Percentiles rank a stretch among this genome's conserved stretches.
Conservation (phyloP, 23 red algal species). For the Pyropia haitanensis region DNA sequence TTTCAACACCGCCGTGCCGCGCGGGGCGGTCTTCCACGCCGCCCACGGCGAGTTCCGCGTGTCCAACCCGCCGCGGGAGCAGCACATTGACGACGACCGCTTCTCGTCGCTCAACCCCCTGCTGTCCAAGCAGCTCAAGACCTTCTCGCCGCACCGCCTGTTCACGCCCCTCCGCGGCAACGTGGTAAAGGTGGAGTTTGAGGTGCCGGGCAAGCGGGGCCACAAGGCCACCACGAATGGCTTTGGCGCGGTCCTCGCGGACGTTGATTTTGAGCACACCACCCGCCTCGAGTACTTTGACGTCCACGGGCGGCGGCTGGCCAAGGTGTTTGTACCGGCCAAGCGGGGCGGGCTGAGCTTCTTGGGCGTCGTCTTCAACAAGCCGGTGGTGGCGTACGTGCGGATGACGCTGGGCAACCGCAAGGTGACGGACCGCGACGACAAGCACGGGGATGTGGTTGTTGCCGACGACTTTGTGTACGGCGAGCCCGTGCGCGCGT, state of each 20-base stretch:
- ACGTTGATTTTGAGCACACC: constrained; percentile 15
- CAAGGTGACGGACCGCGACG: constrained; percentile 8
- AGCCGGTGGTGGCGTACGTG: not conserved
- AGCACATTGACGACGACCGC: constrained; percentile 21
- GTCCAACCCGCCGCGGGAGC: constrained; percentile 13
- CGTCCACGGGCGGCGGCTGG: constrained; percentile 11
- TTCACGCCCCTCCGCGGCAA: constrained; percentile 42
- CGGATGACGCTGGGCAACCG: constrained; percentile 25
- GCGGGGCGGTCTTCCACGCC: constrained; percentile 31
- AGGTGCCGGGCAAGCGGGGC: constrained; percentile 3
- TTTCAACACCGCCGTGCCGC: constrained; percentile 40
- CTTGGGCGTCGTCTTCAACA: constrained; percentile 4
- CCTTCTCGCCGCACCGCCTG: constrained; percentile 23
- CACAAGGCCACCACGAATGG: constrained; percentile 15
- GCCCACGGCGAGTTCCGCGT: constrained; percentile 26
- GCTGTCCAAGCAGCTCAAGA: constrained; percentile 9
- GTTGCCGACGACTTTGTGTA: constrained; percentile 51
- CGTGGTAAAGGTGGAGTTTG: constrained; percentile 10
- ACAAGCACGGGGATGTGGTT: constrained; percentile 13
- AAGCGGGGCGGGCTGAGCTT: constrained; percentile 31
- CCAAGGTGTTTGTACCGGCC: constrained; percentile 16
- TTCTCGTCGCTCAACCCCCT: constrained; percentile 25
- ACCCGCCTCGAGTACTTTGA: constrained; percentile 29
- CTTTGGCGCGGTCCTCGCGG: constrained; percentile 43
- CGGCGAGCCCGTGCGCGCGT: constrained; percentile 20